phyloP scores from a whole-genome alignment of 2,329 filamentous ascomycete genomes.

The Albophoma yamanashiensis region DNA sequence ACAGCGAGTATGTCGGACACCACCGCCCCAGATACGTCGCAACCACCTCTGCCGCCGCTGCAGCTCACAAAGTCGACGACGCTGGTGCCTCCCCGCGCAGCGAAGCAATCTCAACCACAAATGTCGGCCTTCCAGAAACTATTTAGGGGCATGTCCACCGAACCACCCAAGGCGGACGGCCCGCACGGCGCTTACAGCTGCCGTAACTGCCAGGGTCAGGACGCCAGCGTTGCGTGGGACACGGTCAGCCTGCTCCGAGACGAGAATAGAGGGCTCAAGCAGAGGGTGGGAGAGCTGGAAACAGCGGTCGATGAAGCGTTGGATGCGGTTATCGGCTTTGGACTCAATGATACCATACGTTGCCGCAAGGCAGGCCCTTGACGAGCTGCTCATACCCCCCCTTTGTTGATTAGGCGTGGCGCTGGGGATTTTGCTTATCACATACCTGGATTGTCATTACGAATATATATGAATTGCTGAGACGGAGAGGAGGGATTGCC shows the following conservation, averaged over 20 bases:
- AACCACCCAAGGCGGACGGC: slow-evolving; percentile 14
- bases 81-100: slow-evolving; percentile 12
- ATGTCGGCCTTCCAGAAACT: slow-evolving; percentile 30
- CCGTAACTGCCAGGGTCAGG: slow-evolving; percentile 46
- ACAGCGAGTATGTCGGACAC: slow-evolving; percentile 26
- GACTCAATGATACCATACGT: slow-evolving; percentile 19
- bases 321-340: slow-evolving; percentile 46
- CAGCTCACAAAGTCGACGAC: slow-evolving; percentile 12
- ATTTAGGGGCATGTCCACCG: slow-evolving; percentile 30
- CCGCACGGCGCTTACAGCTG: slow-evolving; percentile 23
- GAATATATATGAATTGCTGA: background rate
- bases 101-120: slow-evolving; percentile 25
- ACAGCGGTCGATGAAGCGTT: slow-evolving; percentile 49
- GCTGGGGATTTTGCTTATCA: background rate
- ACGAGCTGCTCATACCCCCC: background rate
- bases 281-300: slow-evolving; percentile 47
- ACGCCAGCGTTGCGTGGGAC: slow-evolving; percentile 52
- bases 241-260: slow-evolving; percentile 50
- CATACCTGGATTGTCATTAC: background rate
- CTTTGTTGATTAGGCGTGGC: background rate
- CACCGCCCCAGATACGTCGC: slow-evolving; percentile 8
- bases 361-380: background rate
- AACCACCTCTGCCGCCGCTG: slow-evolving; percentile 3
- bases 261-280: slow-evolving; percentile 53
- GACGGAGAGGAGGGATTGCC: background rate